Evolutionary conservation across 345 rosid species (phyloP).

Genomic region (Linum usitatissimum): DNA sequence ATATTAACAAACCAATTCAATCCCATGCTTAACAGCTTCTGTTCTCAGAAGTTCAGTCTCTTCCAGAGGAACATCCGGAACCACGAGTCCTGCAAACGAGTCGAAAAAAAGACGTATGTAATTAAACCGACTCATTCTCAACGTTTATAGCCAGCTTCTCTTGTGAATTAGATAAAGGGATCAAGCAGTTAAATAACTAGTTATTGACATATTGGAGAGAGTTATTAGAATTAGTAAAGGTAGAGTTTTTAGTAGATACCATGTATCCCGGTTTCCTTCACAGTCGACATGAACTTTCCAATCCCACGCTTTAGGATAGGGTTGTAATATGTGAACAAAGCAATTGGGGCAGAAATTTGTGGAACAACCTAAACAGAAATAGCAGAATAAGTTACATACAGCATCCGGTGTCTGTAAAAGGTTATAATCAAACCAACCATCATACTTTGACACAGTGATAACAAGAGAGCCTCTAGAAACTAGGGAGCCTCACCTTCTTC

Average conservation of each 20-base stretch:
- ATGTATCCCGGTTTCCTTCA: conserved; percentile 57
- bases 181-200: too few species aligned
- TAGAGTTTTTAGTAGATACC: conserved; percentile 24
- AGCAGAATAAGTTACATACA: neutral
- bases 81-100: conserved; percentile 59
- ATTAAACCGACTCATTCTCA: neutral
- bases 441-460: neutral
- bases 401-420: neutral
- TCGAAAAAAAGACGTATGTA: neutral
- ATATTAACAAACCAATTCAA: conserved; percentile 51
- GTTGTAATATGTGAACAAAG: conserved; percentile 79
- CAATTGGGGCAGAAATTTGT: conserved; percentile 66
- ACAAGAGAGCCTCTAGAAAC: neutral
- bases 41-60: conserved; percentile 67
- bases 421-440: neutral
- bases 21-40: conserved; percentile 59
- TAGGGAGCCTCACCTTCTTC: conserved; percentile 42
- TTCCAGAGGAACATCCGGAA: conserved; percentile 94
- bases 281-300: conserved; percentile 53
- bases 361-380: conserved; percentile 50
- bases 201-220: too few species aligned
- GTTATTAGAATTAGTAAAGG: neutral
- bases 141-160: neutral
- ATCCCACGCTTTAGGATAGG: conserved; percentile 69
- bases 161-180: too few species aligned